Percentiles rank a stretch among this genome's conserved stretches.
phyloP scores from a whole-genome alignment of 2,329 filamentous ascomycete genomes.

The Scopulariopsis brevicaulis region DNA sequence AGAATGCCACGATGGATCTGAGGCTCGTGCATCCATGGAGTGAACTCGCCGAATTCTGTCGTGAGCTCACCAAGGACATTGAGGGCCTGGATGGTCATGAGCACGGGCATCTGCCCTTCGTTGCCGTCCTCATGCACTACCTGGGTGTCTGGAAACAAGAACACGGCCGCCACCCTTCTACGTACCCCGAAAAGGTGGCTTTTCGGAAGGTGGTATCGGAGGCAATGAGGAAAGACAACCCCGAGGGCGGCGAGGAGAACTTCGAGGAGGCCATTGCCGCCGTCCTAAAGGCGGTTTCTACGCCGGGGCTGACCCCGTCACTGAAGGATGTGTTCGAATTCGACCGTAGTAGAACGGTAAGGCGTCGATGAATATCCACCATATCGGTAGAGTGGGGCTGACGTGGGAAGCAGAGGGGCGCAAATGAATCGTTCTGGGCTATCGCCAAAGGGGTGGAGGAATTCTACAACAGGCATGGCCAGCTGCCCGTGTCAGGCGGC shows the following conservation, averaged over 20 bases:
- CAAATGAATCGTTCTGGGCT: conserved; percentile 58
- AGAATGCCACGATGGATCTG: conserved; percentile 73
- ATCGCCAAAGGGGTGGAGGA: conserved; percentile 68
- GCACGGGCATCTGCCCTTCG: conserved; percentile 85
- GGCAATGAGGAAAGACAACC: conserved; percentile 56
- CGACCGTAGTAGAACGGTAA: conserved; percentile 36
- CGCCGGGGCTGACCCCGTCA: conserved; percentile 53
- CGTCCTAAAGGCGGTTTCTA: conserved; percentile 75
- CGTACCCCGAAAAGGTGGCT: conserved; percentile 75
- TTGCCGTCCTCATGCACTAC: conserved; percentile 73
- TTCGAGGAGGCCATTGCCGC: conserved; percentile 85
- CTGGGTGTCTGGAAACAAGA: conserved; percentile 66
- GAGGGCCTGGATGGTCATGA: conserved; percentile 63
- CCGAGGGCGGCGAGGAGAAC: conserved; percentile 90
- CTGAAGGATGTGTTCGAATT: conserved; percentile 73
- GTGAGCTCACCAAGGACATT: conserved; percentile 56
- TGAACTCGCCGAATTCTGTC: conserved; percentile 59
- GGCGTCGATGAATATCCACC: conserved; percentile 18
- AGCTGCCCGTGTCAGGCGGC: conserved; percentile 74
- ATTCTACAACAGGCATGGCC: conserved; percentile 63
- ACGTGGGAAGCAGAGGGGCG: not conserved
- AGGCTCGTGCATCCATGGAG: conserved; percentile 79
- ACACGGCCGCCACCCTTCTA: conserved; percentile 59
- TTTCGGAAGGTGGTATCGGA: conserved; percentile 63
- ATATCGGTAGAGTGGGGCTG: not conserved